A percentile compares a stretch with the other conserved stretches of the same genome.
These are phyloP conservation scores for Andrographis paniculata DNA, from an alignment of 305 asterid genomes.

Conservation along the genomic window DNA sequence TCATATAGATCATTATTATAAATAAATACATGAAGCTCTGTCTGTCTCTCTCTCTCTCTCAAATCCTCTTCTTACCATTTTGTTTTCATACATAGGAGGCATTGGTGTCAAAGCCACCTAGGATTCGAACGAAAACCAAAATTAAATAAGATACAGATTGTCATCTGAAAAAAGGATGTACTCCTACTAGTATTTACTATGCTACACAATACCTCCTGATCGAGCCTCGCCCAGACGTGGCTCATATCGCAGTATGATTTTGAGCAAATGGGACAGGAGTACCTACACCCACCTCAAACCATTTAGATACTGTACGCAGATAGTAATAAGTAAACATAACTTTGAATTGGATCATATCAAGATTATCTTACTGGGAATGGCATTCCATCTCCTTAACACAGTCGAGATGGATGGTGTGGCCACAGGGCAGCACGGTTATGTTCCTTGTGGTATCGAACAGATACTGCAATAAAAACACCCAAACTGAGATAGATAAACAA, in stretches of 20 bases:
- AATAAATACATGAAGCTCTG: neutral
- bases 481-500: slow-evolving; percentile 6
- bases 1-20: neutral
- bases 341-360: neutral
- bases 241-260: slow-evolving; percentile 73
- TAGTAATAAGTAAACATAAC: neutral
- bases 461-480: slow-evolving; percentile 28
- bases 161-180: no score
- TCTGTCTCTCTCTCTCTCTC: no score
- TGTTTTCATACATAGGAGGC: slow-evolving; percentile 52
- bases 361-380: slow-evolving; percentile 45
- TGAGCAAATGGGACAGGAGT: slow-evolving; percentile 72
- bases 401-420: slow-evolving; percentile 70
- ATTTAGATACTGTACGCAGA: neutral
- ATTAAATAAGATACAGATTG: no score
- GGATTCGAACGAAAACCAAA: no score
- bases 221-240: slow-evolving; percentile 53
- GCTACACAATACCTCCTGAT: slow-evolving; percentile 55
- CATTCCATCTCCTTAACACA: slow-evolving; percentile 68
- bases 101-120: slow-evolving; percentile 61
- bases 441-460: slow-evolving; percentile 59
- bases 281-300: slow-evolving; percentile 30
- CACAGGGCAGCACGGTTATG: slow-evolving; percentile 53
- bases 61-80: slow-evolving; percentile 36
- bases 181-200: no score